These are phyloP conservation scores for Fagus sylvatica DNA, from an alignment of 306 rosid species.

Conservation along the genomic window DNA sequence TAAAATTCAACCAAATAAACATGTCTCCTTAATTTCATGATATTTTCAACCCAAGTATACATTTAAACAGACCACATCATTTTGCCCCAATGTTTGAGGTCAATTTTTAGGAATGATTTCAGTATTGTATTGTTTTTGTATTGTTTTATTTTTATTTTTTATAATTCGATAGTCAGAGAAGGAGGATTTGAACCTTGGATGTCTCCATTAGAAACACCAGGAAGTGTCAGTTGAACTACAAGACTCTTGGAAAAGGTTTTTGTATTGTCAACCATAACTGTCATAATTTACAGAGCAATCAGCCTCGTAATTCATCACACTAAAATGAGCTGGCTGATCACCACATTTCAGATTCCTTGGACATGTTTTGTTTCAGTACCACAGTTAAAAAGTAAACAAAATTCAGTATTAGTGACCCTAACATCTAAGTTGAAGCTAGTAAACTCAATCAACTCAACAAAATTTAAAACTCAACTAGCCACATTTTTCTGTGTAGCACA, in stretches of 20 bases:
- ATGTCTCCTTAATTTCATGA: neutral
- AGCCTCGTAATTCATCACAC: neutral
- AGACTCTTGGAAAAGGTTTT: no score
- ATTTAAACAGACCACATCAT: no score
- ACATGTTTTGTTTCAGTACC: neutral
- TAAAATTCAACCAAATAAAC: conserved; percentile 10
- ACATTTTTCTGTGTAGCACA: neutral
- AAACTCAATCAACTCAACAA: neutral
- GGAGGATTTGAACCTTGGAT: no score
- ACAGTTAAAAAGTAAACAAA: neutral
- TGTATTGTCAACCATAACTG: no score
- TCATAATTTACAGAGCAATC: neutral
- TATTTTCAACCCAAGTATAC: neutral
- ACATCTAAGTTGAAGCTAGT: neutral
- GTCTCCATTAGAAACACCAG: no score
- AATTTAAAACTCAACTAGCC: neutral
- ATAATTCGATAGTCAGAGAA: no score
- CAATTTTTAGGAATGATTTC: no score
- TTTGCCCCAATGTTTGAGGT: no score
- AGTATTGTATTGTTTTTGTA: no score
- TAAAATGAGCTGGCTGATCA: neutral
- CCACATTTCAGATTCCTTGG: neutral
- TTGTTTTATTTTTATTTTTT: no score
- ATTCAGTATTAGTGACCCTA: neutral
- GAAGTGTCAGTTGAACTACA: no score